Base-by-base conservation (phyloP, 352 stramenopile species). In the Globisporangium parvum region DNA sequence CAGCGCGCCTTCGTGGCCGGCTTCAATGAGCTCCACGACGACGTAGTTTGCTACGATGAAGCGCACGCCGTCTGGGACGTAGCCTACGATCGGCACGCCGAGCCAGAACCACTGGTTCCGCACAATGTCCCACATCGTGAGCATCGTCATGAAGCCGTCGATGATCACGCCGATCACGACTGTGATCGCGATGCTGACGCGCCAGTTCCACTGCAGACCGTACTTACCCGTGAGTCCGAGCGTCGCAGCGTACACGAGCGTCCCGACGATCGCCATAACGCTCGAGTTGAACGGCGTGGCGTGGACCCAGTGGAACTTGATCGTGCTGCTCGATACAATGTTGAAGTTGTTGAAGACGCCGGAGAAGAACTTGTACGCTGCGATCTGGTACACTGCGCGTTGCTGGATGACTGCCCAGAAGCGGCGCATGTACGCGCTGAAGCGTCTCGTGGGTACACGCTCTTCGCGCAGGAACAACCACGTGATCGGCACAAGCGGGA, bases 71-170 rank as follows among this genome's bases (percentile, higher is more conserved):
- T 73, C 66, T 6, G 76, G 76, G 2, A 85, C 46, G 21, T 84
- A 72, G 26, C 70, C 73, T 3, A 83, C 70, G 0, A 87, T 56
- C 0, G 73, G 73, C 11, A 84, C 67, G 45, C 74, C 71, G 2
- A 81, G 61, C 73, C 70, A 87, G 59, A 87, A 85, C 76, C 76
- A 87, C 50, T 82, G 73, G 60, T 75, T 80, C 14, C 76, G 73
- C 6, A 81, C 53, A 4, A 83, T 61, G n/a, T 82, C 67, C 76
- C 73, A 87, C 2, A 70, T 63, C 0, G 66, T 77, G 14, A 85
- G 49, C 63, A 87, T 77, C 1, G 70, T 84, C 62, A 80, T 73
- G 51, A 79, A 63, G 0, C 46, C 63, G 51, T 87, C 77, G 31
- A 66, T 47, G 15, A 53, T 33, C n/a, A 66, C 55, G 18, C 50